A percentile compares a stretch with the other conserved stretches of the same genome.
phyloP scores from a whole-genome alignment of 2,329 filamentous ascomycete genomes.

The Kalaharituber pfeilii region DNA sequence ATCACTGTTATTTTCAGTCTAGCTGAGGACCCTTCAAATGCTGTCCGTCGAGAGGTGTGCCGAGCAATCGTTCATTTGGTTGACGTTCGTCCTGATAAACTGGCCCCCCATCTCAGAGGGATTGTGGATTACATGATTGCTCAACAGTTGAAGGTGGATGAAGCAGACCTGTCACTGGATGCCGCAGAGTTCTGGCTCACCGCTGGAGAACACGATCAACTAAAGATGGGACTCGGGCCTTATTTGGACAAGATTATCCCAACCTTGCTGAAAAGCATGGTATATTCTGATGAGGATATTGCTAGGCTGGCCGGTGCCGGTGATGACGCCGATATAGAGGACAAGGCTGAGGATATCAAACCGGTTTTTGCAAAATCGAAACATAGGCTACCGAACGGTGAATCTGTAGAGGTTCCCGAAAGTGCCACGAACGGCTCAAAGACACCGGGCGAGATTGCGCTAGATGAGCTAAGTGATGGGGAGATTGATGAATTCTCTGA shows the following conservation, averaged over 20 bases:
- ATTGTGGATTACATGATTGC: conserved; percentile 84
- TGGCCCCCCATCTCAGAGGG: conserved; percentile 70
- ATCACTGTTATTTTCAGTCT: conserved; percentile 69
- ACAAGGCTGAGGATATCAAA: conserved; percentile 77
- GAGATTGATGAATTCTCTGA: conserved; percentile 48
- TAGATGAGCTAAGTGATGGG: conserved; percentile 70
- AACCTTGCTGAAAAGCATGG: conserved; percentile 81
- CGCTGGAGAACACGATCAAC: conserved; percentile 66
- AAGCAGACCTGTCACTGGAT: conserved; percentile 80
- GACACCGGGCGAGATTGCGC: conserved; percentile 28
- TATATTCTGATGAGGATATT: conserved; percentile 90
- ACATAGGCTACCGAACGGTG: conserved; percentile 41
- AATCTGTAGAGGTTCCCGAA: conserved; percentile 29
- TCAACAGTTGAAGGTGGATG: conserved; percentile 65
- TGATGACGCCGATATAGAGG: conserved; percentile 81
- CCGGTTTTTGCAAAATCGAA: conserved; percentile 64
- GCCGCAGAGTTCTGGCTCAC: conserved; percentile 96
- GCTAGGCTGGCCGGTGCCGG: conserved; percentile 65
- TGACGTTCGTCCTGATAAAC: conserved; percentile 75
- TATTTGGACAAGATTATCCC: conserved; percentile 75
- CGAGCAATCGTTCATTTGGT: conserved; percentile 83
- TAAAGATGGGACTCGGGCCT: conserved; percentile 59
- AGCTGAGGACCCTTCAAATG: conserved; percentile 55
- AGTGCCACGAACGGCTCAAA: conserved; percentile 27
- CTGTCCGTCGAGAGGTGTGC: conserved; percentile 84